Base-by-base conservation (phyloP, 345 rosid species). In the Brassica rapa region DNA sequence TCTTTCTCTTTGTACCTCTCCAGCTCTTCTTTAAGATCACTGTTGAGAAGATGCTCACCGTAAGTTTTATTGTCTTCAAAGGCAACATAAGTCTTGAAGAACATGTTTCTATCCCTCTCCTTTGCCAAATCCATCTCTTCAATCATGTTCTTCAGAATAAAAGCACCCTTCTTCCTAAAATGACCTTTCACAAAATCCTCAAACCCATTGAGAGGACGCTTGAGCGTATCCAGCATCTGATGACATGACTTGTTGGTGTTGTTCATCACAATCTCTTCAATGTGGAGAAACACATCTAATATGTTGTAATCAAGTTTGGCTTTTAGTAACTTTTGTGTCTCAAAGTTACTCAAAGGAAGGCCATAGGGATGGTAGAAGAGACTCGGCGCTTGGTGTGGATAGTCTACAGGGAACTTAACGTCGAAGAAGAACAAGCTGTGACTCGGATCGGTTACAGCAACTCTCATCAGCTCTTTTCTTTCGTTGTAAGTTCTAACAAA, bases 381-480 rank as follows among this genome's bases (percentile, higher is more conserved):
- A 9, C 39, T 63, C 4, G 79, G 83, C 2, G 79, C 66, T 63
- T n/a, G 53, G 19, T 55, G n/a, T 29, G 83, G 83, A 74, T 74
- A 80, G 1, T 70, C 62, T 0, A 0, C 5, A 68, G 80, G 72
- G 68, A 80, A 80, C 72, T 43, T 65, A 32, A 80, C 2, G 25
- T 80, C 83, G 6, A 80, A 80, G 35, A 75, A 65, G 76, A 75
- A 75, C 76, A 80, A 56, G 7, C 72, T 65, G 14, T 80, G 80
- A 32, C 60, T 68, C 59, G 1, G 35, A 55, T 80, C 55, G 1
- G 75, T 63, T 37, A 39, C 76, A 75, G 43, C 80, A 64, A 74
- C 71, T 70, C 83, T 80, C 83, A 80, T 75, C 1, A 80, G 76
- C 66, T 75, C 80, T 70, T 57, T 75, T 65, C 83, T 56, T 4